A percentile compares a stretch with the other conserved stretches of the same genome.
Conservation (phyloP, 1,284 basidiomycete genomes). For the Rhodofomes roseus region DNA sequence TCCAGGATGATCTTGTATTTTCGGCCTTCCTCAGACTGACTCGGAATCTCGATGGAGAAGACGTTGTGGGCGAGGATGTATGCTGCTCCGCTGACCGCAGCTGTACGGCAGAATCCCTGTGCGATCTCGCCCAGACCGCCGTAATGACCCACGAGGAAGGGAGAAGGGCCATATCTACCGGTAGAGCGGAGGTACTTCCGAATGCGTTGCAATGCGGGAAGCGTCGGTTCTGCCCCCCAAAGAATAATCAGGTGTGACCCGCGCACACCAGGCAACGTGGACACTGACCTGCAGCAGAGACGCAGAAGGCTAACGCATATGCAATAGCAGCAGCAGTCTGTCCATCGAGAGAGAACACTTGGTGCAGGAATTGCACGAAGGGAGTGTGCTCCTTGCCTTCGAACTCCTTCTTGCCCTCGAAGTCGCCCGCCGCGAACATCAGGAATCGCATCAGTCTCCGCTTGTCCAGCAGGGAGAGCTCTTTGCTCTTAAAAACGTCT, state of each 20-base stretch:
- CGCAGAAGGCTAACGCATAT: conserved; percentile 73
- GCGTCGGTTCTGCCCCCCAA: conserved; percentile 55
- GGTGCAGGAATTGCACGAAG: conserved; percentile 59
- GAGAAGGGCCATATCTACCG: conserved; percentile 86
- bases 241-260: background rate
- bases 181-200: conserved; percentile 74
- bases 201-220: conserved; percentile 63
- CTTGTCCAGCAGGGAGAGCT: conserved; percentile 81
- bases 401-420: conserved; percentile 62
- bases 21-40: background rate
- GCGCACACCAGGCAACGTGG: background rate
- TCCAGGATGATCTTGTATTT: conserved; percentile 51
- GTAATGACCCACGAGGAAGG: conserved; percentile 93
- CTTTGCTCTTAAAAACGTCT: conserved; percentile 87
- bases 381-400: conserved; percentile 52
- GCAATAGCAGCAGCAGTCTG: conserved; percentile 58
- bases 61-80: conserved; percentile 79
- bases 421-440: conserved; percentile 73
- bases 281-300: conserved; percentile 45
- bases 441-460: conserved; percentile 91
- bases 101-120: conserved; percentile 88
- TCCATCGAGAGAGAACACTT: conserved; percentile 59
- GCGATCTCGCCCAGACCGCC: conserved; percentile 91
- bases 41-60: conserved; percentile 27
- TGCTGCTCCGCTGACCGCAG: conserved; percentile 81